phyloP scores from a whole-genome alignment of 2,329 filamentous ascomycete species.

The Dothistroma septosporum region DNA sequence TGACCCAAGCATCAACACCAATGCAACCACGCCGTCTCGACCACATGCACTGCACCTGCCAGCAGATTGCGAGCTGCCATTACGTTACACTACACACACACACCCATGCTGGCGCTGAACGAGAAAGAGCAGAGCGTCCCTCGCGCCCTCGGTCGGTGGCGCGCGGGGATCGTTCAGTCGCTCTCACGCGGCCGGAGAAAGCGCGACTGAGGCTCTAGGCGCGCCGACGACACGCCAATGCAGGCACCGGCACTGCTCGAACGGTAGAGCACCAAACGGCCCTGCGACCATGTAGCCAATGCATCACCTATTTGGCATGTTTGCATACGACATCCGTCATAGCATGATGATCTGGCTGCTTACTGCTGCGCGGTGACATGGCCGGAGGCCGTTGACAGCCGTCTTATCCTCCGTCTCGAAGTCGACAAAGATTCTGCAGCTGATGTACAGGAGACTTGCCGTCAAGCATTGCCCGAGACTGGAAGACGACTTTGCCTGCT shows the following conservation, averaged over 20 bases:
- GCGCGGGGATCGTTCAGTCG: neutral
- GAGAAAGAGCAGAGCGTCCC: neutral
- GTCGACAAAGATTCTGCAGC: neutral
- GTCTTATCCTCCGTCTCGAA: neutral
- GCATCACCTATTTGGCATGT: neutral
- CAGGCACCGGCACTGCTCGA: neutral
- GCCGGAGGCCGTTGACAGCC: neutral
- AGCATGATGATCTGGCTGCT: neutral
- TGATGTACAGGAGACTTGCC: neutral
- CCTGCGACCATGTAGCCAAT: neutral
- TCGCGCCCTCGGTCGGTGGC: too few species aligned
- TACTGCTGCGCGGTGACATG: neutral
- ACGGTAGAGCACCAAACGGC: neutral
- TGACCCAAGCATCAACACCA: neutral
- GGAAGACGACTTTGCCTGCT: neutral
- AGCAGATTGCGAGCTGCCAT: neutral
- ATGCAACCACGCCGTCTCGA: too few species aligned
- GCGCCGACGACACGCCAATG: neutral
- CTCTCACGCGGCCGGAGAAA: neutral
- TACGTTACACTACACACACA: neutral
- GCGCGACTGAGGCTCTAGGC: neutral
- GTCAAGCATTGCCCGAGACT: too few species aligned
- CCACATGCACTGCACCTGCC: neutral
- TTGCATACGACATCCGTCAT: neutral
- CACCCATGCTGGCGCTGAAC: neutral